These are phyloP conservation scores for Typha latifolia DNA, from an alignment of 176 grass and related monocot genomes.

Conservation along the genomic window DNA sequence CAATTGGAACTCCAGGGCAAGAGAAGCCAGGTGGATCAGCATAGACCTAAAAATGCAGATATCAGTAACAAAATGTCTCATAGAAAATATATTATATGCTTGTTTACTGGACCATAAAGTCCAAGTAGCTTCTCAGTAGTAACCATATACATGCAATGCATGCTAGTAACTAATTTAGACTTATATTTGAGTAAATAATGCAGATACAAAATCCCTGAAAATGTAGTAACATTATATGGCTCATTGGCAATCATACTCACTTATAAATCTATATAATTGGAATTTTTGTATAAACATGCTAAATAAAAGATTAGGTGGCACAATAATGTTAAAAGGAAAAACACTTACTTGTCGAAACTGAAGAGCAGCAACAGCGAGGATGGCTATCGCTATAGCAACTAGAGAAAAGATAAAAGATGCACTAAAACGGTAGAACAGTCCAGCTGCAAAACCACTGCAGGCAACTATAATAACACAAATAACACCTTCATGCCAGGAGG, in stretches of 20 bases:
- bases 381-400: conserved; percentile 52
- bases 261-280: too few species aligned
- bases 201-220: too few species aligned
- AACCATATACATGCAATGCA: too few species aligned
- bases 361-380: conserved; percentile 42
- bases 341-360: conserved; percentile 63
- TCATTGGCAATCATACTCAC: too few species aligned
- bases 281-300: not conserved
- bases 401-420: conserved; percentile 28
- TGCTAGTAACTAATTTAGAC: too few species aligned
- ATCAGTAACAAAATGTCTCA: not conserved
- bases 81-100: not conserved
- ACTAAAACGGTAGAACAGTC: conserved; percentile 64
- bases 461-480: conserved; percentile 58
- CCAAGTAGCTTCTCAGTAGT: too few species aligned
- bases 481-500: conserved; percentile 74
- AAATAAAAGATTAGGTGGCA: not conserved
- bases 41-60: conserved; percentile 48
- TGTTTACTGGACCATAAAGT: not conserved
- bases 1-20: conserved; percentile 69
- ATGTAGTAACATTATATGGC: too few species aligned
- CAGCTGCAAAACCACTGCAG: conserved; percentile 53
- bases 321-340: not conserved
- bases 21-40: conserved; percentile 71
- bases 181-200: too few species aligned